Evolutionary conservation across 1,139 yeast genomes (phyloP).

Genomic region (Kodamaea ohmeri): DNA sequence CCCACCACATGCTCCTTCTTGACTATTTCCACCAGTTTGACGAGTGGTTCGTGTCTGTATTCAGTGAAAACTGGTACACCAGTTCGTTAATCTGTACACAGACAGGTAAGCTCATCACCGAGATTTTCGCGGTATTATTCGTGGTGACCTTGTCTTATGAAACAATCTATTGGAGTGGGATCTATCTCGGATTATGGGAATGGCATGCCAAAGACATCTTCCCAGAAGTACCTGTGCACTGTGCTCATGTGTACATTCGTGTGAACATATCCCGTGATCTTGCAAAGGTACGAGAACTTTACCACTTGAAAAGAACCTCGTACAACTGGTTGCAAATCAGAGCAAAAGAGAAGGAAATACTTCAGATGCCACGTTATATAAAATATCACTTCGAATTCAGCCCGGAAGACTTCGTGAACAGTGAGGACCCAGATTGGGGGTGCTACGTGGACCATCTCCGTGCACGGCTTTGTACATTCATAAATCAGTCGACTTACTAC

Average conservation of each 20-base stretch:
- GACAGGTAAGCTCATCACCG: slow-evolving; percentile 40
- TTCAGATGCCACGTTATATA: slow-evolving; percentile 30
- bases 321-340: slow-evolving; percentile 16
- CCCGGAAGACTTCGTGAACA: slow-evolving; percentile 68
- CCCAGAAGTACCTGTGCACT: slow-evolving; percentile 69
- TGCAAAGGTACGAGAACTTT: slow-evolving; percentile 26
- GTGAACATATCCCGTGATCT: slow-evolving; percentile 38
- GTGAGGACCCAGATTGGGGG: slow-evolving; percentile 64
- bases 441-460: slow-evolving; percentile 64
- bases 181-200: slow-evolving; percentile 51
- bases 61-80: slow-evolving; percentile 21
- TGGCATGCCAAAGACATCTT: slow-evolving; percentile 66
- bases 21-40: slow-evolving; percentile 8
- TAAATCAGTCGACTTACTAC: slow-evolving; percentile 44
- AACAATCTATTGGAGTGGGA: slow-evolving; percentile 46
- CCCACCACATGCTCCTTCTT: not conserved
- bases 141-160: slow-evolving; percentile 42
- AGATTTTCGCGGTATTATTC: slow-evolving; percentile 35
- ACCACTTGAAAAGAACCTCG: slow-evolving; percentile 19
- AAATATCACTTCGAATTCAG: slow-evolving; percentile 73
- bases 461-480: slow-evolving; percentile 47
- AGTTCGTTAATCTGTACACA: slow-evolving; percentile 29
- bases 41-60: slow-evolving; percentile 9
- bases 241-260: slow-evolving; percentile 66
- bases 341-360: slow-evolving; percentile 19